Base-by-base conservation (phyloP, 2,329 filamentous ascomycete genomes). In the Dactylellina leptospora region DNA sequence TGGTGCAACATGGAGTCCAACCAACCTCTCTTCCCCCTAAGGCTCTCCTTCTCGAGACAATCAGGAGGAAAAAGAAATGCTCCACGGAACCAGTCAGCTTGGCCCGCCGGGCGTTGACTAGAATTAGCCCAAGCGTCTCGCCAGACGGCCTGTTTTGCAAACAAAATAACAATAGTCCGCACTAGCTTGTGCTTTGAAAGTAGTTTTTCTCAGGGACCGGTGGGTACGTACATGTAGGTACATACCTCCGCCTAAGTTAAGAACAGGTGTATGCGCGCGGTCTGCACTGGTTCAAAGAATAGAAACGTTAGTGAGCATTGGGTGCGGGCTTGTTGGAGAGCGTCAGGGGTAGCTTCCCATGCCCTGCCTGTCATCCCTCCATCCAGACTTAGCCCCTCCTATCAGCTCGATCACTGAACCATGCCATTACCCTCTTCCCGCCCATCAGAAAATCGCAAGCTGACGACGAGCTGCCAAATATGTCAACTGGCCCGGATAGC, bases 181-280 rank as follows among this genome's bases (percentile, higher is more conserved):
- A 40, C 11, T 3, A 40, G 11, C 10, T n/a, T 2, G 3, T 40
- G 36, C 8, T 40, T n/a, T n/a, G n/a, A n/a, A n/a, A 40, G 18
- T 40, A 9, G 18, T 40, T 11, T 38, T 40, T 40, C 36, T 16
- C 28, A 40, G 18, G 13, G 13, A 40, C 36, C 36, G 36, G 1
- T n/a, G 8, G 11, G 36, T 33, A 33, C 28, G 11, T 33, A 33
- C n/a, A n/a, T n/a, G 28, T 33, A 33, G 5, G 36, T 40, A 40
- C 36, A 40, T 40, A 20, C 28, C 22, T 36, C 51, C 40, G 40
- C 44, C 64, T 64, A 72, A 60, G 59, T 64, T 64, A 64, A 64
- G 68, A 59, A 47, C 53, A 51, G 40, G 25, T 8, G 27, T 60
- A 60, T 64, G 68, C 68, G 68, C 68, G 68, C 68, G 68, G 68